Conservation (phyloP, 495 filamentous ascomycete species). For the Cetradonia linearis region DNA sequence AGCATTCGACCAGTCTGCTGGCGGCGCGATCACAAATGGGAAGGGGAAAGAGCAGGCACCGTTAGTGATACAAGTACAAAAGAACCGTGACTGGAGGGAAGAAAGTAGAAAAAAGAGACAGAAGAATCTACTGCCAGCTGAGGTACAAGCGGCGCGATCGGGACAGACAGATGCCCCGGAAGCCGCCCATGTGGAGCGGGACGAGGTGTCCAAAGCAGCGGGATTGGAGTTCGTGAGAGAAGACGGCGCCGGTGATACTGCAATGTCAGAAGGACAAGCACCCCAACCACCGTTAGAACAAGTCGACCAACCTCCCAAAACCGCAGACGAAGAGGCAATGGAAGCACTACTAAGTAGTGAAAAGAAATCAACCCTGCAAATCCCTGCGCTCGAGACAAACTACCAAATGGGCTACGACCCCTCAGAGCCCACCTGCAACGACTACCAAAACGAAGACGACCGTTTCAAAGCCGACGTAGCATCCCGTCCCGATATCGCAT, state of each 20-base stretch:
- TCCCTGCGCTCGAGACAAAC: constrained; percentile 36
- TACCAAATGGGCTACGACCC: constrained; percentile 27
- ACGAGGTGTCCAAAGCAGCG: constrained; percentile 37
- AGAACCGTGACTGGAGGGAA: constrained; percentile 66
- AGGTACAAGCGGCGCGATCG: constrained; percentile 40
- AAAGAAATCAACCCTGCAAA: constrained; percentile 47
- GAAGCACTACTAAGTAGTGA: constrained; percentile 61
- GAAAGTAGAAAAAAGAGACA: constrained; percentile 43
- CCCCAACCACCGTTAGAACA: constrained; percentile 14
- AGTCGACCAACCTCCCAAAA: background rate
- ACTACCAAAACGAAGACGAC: constrained; percentile 47
- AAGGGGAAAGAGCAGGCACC: constrained; percentile 34
- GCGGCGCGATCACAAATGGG: constrained; percentile 41
- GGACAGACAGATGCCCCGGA: constrained; percentile 32
- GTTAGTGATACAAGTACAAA: constrained; percentile 54
- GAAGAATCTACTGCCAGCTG: constrained; percentile 43
- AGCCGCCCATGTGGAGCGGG: constrained; percentile 28
- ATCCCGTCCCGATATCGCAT: constrained; percentile 63
- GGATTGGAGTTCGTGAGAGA: constrained; percentile 38
- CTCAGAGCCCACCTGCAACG: constrained; percentile 26
- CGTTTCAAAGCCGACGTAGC: constrained; percentile 58
- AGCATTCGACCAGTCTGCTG: constrained; percentile 46
- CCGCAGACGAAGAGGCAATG: constrained; percentile 63
- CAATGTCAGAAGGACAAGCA: constrained; percentile 29
- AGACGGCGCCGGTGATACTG: constrained; percentile 25